phyloP scores from a whole-genome alignment of 495 filamentous ascomycete genomes.

The Aspergillus nanangensis region DNA sequence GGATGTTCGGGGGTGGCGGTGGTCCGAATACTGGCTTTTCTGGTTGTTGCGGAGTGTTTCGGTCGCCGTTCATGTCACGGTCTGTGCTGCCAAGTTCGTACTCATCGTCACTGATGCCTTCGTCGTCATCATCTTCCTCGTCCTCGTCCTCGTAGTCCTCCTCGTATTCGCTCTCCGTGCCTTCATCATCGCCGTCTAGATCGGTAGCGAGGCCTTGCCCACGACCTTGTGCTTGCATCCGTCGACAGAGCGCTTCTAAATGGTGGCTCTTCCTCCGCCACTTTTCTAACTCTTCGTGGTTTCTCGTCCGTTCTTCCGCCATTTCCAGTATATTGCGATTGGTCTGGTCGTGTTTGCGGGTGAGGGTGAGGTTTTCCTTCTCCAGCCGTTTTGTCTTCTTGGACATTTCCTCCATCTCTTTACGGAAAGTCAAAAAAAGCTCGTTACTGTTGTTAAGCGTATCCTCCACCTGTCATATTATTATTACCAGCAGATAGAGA shows the following conservation, averaged over 20 bases:
- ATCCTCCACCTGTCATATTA: conserved; percentile 78
- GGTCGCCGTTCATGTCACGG: conserved; percentile 26
- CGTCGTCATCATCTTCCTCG: conserved; percentile 66
- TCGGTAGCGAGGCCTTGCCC: conserved; percentile 56
- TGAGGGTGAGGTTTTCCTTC: conserved; percentile 89
- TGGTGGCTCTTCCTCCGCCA: conserved; percentile 87
- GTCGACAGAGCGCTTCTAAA: conserved; percentile 85
- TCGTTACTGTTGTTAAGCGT: conserved; percentile 99
- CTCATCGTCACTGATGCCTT: conserved; percentile 59
- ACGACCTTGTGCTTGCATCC: conserved; percentile 89
- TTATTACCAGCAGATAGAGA: conserved; percentile 18
- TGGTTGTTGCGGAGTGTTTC: conserved; percentile 28
- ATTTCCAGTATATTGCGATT: conserved; percentile 96
- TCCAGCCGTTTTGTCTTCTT: conserved; percentile 98
- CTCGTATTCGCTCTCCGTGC: conserved; percentile 66
- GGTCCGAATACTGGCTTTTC: conserved; percentile 50
- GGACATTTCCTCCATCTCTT: conserved; percentile 99
- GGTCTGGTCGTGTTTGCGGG: conserved; percentile 87
- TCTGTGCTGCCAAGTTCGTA: conserved; percentile 59
- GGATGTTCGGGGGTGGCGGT: conserved; percentile 49
- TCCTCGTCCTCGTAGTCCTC: conserved; percentile 71
- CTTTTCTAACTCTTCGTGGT: conserved; percentile 73
- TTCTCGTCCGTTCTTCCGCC: conserved; percentile 88
- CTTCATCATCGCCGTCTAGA: conserved; percentile 66
- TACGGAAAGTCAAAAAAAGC: conserved; percentile 94